Conservation (phyloP, 352 stramenopile species). For the Pythium plurisporium region DNA sequence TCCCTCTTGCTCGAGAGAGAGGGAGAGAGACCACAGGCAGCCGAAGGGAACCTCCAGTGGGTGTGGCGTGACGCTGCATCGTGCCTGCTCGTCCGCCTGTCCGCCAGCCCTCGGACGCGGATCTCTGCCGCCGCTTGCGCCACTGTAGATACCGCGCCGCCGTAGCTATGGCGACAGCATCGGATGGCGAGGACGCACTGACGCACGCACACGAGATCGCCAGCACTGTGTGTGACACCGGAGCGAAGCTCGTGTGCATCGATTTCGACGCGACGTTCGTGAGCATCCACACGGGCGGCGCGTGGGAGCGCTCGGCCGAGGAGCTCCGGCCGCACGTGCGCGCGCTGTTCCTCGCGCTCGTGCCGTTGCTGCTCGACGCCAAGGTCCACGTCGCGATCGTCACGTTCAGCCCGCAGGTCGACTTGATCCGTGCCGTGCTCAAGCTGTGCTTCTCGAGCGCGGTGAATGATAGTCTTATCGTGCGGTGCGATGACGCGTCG, state of each 20-base stretch:
- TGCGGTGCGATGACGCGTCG: conserved; percentile 56
- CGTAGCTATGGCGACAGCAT: neutral
- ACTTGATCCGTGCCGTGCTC: conserved; percentile 62
- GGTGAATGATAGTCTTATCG: conserved; percentile 38
- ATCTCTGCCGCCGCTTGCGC: too few species aligned
- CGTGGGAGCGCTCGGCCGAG: conserved; percentile 38
- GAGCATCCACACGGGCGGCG: conserved; percentile 63
- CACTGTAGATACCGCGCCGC: too few species aligned
- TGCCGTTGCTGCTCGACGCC: conserved; percentile 41
- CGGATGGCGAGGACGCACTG: neutral
- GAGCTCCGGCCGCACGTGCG: conserved; percentile 52
- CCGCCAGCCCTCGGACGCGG: too few species aligned
- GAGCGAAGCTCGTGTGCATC: conserved; percentile 71
- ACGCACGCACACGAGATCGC: conserved; percentile 34
- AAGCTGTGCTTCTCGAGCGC: conserved; percentile 38
- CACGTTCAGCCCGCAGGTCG: conserved; percentile 73
- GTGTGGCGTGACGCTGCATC: too few species aligned
- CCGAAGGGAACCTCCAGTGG: too few species aligned
- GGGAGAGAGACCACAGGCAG: too few species aligned
- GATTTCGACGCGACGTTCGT: conserved; percentile 85
- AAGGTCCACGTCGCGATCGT: conserved; percentile 65
- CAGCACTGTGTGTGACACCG: conserved; percentile 27
- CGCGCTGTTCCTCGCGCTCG: conserved; percentile 52
- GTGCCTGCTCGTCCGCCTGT: too few species aligned
- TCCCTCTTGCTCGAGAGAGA: neutral